Conservation (phyloP, 2,329 filamentous ascomycete genomes). For the Trichoderma koningiopsis region DNA sequence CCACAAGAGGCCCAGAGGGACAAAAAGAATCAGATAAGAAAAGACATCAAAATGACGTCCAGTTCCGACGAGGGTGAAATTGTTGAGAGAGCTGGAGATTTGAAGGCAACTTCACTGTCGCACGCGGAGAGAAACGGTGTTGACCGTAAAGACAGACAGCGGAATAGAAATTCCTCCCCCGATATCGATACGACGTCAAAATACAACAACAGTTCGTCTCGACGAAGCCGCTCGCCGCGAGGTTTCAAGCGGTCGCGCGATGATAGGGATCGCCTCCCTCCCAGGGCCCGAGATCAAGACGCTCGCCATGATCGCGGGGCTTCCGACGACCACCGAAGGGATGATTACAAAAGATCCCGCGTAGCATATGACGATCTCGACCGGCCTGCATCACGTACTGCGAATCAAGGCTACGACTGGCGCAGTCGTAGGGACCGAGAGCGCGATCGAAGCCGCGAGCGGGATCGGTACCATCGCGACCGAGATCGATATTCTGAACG, state of each 20-base stretch:
- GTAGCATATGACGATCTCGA: slow-evolving; percentile 61
- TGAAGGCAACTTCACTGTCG: slow-evolving; percentile 87
- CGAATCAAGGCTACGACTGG: slow-evolving; percentile 52
- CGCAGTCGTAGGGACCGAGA: slow-evolving; percentile 49
- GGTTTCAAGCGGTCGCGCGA: slow-evolving; percentile 69
- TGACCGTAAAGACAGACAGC: slow-evolving; percentile 89
- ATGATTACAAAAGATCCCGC: slow-evolving; percentile 51
- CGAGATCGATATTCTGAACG: slow-evolving; percentile 55
- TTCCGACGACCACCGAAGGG: slow-evolving; percentile 59
- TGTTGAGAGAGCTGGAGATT: slow-evolving; percentile 63
- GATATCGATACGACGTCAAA: slow-evolving; percentile 51
- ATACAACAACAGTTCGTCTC: slow-evolving; percentile 44
- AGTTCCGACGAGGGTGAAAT: slow-evolving; percentile 90
- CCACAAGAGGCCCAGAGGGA: slow-evolving; percentile 26
- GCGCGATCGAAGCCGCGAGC: slow-evolving; percentile 34
- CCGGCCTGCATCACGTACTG: slow-evolving; percentile 48
- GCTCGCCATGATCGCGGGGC: slow-evolving; percentile 62
- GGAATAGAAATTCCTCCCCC: slow-evolving; percentile 62
- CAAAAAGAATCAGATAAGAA: neutral
- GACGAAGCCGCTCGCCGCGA: slow-evolving; percentile 61
- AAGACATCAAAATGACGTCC: slow-evolving; percentile 42
- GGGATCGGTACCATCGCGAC: slow-evolving; percentile 37
- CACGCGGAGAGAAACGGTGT: slow-evolving; percentile 76
- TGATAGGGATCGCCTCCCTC: slow-evolving; percentile 61
- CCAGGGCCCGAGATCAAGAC: slow-evolving; percentile 51